These are phyloP conservation scores for Capronia americana DNA, from an alignment of 2,329 filamentous ascomycete genomes.

Conservation along the genomic window DNA sequence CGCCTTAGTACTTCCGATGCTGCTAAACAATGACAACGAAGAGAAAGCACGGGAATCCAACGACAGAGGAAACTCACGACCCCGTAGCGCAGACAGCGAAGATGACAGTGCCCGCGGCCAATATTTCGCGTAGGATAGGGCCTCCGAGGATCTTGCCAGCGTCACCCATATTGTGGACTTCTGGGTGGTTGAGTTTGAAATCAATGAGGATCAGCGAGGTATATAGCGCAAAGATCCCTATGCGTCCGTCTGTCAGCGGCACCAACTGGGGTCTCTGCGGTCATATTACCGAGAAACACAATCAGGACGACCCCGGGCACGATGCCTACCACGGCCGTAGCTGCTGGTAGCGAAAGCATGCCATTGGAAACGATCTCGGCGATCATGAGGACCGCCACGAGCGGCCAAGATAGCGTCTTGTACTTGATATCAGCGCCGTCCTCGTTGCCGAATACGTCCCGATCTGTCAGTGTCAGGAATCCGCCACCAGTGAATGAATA, in stretches of 20 bases:
- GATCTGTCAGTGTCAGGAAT: slow-evolving; percentile 22
- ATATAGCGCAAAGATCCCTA: slow-evolving; percentile 56
- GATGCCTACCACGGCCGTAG: slow-evolving; percentile 59
- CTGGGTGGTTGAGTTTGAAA: slow-evolving; percentile 61
- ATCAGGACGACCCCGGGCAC: slow-evolving; percentile 61
- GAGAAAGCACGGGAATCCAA: not conserved
- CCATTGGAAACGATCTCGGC: slow-evolving; percentile 63
- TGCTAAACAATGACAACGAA: not conserved
- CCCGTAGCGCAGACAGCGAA: slow-evolving; percentile 61
- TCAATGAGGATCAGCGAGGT: slow-evolving; percentile 58
- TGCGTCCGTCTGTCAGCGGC: slow-evolving; percentile 7
- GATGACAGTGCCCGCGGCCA: slow-evolving; percentile 58
- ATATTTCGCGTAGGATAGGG: slow-evolving; percentile 57
- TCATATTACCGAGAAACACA: slow-evolving; percentile 52
- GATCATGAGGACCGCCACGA: slow-evolving; percentile 62
- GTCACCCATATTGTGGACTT: slow-evolving; percentile 65
- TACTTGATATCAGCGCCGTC: slow-evolving; percentile 56
- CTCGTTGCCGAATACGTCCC: slow-evolving; percentile 53
- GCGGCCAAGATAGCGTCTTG: slow-evolving; percentile 60
- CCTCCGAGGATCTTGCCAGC: slow-evolving; percentile 63
- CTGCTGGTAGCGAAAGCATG: slow-evolving; percentile 61
- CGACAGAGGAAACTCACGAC: slow-evolving; percentile 37
- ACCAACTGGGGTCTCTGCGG: not conserved
- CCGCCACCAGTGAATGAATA: not conserved
- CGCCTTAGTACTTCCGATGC: not conserved